These are phyloP conservation scores for Penicillium lividum DNA, from an alignment of 495 filamentous ascomycete species.

Conservation along the genomic window DNA sequence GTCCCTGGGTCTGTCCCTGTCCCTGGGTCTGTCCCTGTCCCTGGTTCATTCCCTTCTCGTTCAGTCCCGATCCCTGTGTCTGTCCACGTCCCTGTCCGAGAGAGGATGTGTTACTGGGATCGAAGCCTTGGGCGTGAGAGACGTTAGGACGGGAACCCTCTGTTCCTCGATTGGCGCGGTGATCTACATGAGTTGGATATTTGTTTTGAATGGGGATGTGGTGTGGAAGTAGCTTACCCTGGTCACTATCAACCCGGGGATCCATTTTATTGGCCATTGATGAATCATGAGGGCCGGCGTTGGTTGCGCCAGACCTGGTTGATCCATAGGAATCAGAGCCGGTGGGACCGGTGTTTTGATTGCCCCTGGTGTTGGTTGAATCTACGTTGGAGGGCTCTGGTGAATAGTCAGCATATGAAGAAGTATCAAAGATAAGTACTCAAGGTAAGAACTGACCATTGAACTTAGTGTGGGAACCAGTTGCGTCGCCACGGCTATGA, in stretches of 20 bases:
- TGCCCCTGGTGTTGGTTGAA: not conserved
- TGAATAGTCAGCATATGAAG: too few species aligned
- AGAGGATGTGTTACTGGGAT: not conserved
- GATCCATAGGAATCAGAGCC: not conserved
- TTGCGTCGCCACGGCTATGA: not conserved
- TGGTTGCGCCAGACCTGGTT: slow-evolving; percentile 26
- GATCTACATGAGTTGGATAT: not conserved
- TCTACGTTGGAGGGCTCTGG: not conserved
- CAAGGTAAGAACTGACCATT: not conserved
- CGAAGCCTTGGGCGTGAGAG: not conserved
- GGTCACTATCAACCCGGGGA: slow-evolving; percentile 51
- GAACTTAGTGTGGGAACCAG: not conserved
- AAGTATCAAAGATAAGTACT: too few species aligned
- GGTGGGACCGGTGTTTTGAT: not conserved
- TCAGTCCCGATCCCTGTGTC: not conserved
- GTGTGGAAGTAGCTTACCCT: slow-evolving; percentile 12
- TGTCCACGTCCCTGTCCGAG: not conserved
- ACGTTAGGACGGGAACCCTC: not conserved
- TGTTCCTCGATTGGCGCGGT: not conserved
- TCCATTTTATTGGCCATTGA: slow-evolving; percentile 50
- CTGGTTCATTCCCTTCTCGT: too few species aligned
- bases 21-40: too few species aligned
- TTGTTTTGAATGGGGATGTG: not conserved
- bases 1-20: too few species aligned
- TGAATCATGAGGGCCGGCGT: slow-evolving; percentile 38